Base-by-base conservation (phyloP, 768 basidiomycete species). In the Exidia glandulosa region DNA sequence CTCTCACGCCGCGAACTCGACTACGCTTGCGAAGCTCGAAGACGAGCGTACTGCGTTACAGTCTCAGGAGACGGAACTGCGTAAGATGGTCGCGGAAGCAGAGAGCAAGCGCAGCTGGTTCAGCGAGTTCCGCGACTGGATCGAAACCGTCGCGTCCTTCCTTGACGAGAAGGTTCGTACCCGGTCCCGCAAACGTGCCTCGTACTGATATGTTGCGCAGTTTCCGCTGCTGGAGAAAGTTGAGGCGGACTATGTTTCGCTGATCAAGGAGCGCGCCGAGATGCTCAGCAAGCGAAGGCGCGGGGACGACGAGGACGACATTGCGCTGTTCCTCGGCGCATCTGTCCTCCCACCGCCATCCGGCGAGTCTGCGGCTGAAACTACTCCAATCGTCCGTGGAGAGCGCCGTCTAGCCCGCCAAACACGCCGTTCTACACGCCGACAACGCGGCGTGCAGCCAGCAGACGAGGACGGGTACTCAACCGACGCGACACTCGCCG, bases 81-180 rank as follows among this genome's bases (percentile, higher is more conserved):
- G 90, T 19, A 78, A 81, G 29, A 82, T 91, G 80, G 83, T 94
- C 5, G 78, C 78, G 33, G 77, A 76, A 59, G 86, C 90, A 0
- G 91, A 92, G 68, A 79, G 74, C 50, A 92, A 93, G 72, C 75
- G 89, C 55, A 82, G 83, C 19, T 94, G 91, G 90, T 92, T 93
- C 65, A 75, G 73, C 12, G 79, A 80, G 57, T 89, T 94, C 74
- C 79, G 75, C 58, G 87, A 90, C 36, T 90, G 88, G 86, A 72
- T 90, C 0, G 91, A 93, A 70, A 81, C 81, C 61, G 81, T 93
- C 6, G 91, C 88, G 3, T 80, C 80, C n/a, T 93, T 94, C 70
- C 74, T 94, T 23, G 91, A 94, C 66, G 88, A 89, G 73, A 94
- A 94, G 83, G 90, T 88, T 23, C 3, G 71, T 61, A 54, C 25